These are phyloP conservation scores for Candida lessepsii DNA, from an alignment of 805 yeast species.

Conservation along the genomic window DNA sequence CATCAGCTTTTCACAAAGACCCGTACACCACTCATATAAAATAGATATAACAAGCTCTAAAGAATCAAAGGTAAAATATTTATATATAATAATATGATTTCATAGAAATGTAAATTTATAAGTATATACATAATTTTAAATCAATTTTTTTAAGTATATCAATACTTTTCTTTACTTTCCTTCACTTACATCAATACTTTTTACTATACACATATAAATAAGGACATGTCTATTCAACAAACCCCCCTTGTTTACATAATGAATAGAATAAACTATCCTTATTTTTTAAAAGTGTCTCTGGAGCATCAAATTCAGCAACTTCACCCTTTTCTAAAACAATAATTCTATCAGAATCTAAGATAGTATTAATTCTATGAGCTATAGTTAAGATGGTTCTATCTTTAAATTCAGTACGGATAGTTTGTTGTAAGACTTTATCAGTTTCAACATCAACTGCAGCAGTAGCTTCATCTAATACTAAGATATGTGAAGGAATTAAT, in stretches of 20 bases:
- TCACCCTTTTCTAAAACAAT: conserved; percentile 74
- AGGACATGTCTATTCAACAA: conserved; percentile 37
- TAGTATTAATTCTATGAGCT: conserved; percentile 82
- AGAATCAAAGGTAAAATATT: too few species aligned
- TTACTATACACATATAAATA: too few species aligned
- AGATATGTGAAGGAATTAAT: conserved; percentile 54
- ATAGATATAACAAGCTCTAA: too few species aligned
- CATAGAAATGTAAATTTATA: too few species aligned
- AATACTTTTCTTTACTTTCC: too few species aligned
- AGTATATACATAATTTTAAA: too few species aligned
- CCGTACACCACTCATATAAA: too few species aligned
- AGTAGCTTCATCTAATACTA: conserved; percentile 82
- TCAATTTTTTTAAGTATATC: too few species aligned
- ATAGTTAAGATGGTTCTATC: conserved; percentile 79
- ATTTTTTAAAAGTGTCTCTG: conserved; percentile 62
- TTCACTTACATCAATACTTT: too few species aligned
- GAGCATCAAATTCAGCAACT: conserved; percentile 75
- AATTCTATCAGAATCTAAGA: conserved; percentile 76
- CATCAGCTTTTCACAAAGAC: too few species aligned
- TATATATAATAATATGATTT: too few species aligned
- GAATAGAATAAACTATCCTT: conserved; percentile 73
- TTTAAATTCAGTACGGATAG: conserved; percentile 71
- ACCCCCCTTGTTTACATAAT: conserved; percentile 80
- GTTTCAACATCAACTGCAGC: conserved; percentile 89
- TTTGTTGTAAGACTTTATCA: conserved; percentile 72